Evolutionary conservation across 2,329 filamentous ascomycete genomes (phyloP), one percentile per base, ranked within the genome.

Genomic region (Ilyonectria sp.): DNA sequence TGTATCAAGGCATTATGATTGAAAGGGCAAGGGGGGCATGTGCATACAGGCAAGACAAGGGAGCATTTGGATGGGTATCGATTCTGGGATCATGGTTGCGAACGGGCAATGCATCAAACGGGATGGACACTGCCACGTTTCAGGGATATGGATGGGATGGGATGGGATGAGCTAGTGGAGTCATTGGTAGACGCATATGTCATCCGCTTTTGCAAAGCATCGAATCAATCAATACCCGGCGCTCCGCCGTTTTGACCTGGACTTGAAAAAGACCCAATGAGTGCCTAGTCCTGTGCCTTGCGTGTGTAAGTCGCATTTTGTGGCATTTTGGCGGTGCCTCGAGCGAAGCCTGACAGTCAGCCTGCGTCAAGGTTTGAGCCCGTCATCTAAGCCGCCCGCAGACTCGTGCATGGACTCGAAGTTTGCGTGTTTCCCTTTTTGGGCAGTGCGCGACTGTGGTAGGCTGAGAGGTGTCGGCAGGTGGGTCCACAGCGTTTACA

Each of bases 51-150:
- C 46, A 50, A n/a, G 23, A 61, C 55, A 46, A 23, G 29, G 29
- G 46, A 58, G 61, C 61, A 64, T 64, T 47, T 47, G 37, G 47
- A 54, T 49, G 21, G 62, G 56, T 11, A 35, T 35, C 50, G 33
- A 47, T 55, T 61, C 37, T 35, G 55, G 55, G 47, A 60, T 65
- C 62, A 65, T 55, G 62, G 49, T 54, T 65, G 54, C 65, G 50
- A 70, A 70, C n/a, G 44, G 29, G 43, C 61, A 49, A 59, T 68
- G 55, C 54, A 74, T 68, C 47, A 58, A 65, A 65, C 57, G 64
- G 69, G 44, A 65, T 69, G 60, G 66, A 57, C 65, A 74, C 63
- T 69, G 73, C 69, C 71, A 69, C 69, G 56, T 65, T 72, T 71
- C 62, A 61, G 71, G 59, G 62, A 60, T 49, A 55, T 26, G 52